Percentiles rank a stretch among this genome's conserved stretches.
Conservation (phyloP, 371 early-diverging fungal genomes). For the Lichtheimia ramosa region DNA sequence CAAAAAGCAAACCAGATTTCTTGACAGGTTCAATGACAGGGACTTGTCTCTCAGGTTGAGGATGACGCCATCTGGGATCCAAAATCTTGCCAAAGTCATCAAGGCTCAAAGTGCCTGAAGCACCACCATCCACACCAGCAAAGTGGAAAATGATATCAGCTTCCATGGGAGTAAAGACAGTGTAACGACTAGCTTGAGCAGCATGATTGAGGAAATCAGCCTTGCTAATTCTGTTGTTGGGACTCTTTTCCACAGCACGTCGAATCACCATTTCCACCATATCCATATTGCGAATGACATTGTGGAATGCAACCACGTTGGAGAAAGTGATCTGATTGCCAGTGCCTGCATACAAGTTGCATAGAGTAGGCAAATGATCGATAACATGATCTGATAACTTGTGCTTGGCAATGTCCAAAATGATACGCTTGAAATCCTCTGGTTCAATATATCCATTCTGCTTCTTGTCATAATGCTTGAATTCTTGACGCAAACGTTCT, state of each 20-base stretch:
- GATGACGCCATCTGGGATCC: slow-evolving; percentile 65
- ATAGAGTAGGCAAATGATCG: slow-evolving; percentile 68
- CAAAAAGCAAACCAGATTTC: slow-evolving; percentile 34
- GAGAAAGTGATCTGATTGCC: slow-evolving; percentile 64
- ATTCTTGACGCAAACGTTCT: slow-evolving; percentile 80
- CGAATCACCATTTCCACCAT: slow-evolving; percentile 68
- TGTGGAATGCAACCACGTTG: slow-evolving; percentile 71
- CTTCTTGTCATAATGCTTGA: slow-evolving; percentile 70
- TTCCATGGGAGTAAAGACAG: slow-evolving; percentile 82
- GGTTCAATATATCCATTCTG: slow-evolving; percentile 68
- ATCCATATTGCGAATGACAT: slow-evolving; percentile 73
- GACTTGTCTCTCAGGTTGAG: slow-evolving; percentile 15
- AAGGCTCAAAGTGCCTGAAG: slow-evolving; percentile 53
- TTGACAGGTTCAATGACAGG: slow-evolving; percentile 8
- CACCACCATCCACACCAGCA: slow-evolving; percentile 61
- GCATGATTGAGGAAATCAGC: slow-evolving; percentile 65
- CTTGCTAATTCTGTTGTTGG: slow-evolving; percentile 62
- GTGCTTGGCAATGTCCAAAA: slow-evolving; percentile 67
- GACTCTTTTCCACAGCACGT: slow-evolving; percentile 53
- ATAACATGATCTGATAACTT: slow-evolving; percentile 71
- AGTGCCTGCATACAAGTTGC: slow-evolving; percentile 55
- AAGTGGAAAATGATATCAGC: slow-evolving; percentile 81
- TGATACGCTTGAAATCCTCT: slow-evolving; percentile 66
- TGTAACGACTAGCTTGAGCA: slow-evolving; percentile 59
- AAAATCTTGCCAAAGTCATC: slow-evolving; percentile 66